Evolutionary conservation across 352 stramenopile species (phyloP), one percentile per base, ranked within the genome.

Genomic region (Globisporangium uncinulatum): DNA sequence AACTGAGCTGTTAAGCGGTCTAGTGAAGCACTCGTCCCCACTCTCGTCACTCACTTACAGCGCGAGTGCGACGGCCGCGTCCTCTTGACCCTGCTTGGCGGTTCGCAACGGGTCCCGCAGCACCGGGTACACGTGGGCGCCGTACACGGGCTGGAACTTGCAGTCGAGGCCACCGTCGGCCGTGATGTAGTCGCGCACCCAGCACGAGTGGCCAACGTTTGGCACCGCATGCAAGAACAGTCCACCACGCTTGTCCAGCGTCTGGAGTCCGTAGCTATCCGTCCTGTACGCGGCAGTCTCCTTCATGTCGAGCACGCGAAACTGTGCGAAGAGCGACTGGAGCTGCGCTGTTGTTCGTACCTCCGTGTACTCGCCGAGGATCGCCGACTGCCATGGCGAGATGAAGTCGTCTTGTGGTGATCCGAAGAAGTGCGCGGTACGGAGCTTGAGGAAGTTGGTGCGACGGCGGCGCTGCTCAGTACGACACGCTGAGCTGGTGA

Each of bases 81-180:
- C 15, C 4, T 11, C 37, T 6, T 44, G 13, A 44, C 4, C 39
- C 6, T 17, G 39, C 39, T 54, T 31, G 48, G 15, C 13, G 11
- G 36, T 44, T 39, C 48, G 32, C 48, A 62, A n/a, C 17, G 56
- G 56, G 39, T 51, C 10, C 24, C 32, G 36, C n/a, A 65, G 44
- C 44, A 61, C 29, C 10, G 63, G 60, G 52, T 74, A 76, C 32
- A 84, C 53, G 54, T 71, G 32, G 24, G 75, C 56, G 51, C 82
- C 67, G 37, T 76, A 83, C 32, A 83, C 62, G 1, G 46, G 37
- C 43, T 53, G 54, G 63, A 74, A 86, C 51, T 62, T 53, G 36
- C 71, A 82, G 39, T 59, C 42, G 39, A 62, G 56, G 15, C 43
- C 13, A 24, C 52, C 44, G 13, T 73, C 57, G 6, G 32, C 29